Percentiles rank a stretch among this genome's conserved stretches.
Evolutionary conservation across 176 grass and related monocot genomes (phyloP).

Genomic region (Carex myosuroides): DNA sequence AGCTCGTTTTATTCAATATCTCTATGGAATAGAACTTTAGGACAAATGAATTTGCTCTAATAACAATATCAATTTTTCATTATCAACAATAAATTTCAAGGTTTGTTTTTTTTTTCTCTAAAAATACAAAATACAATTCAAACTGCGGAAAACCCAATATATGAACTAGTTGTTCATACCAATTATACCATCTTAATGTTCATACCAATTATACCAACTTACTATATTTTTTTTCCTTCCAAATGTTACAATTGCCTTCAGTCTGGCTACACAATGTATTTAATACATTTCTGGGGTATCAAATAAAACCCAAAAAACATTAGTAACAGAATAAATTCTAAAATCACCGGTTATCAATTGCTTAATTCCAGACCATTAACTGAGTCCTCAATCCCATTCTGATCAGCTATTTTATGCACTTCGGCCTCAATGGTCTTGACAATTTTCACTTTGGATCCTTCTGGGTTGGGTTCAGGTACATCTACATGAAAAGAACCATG

Average conservation of each 20-base stretch:
- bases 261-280: not conserved
- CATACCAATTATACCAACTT: not conserved
- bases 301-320: slow-evolving; percentile 22
- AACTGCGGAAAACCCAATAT: not conserved
- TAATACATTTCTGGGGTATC: not conserved
- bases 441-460: slow-evolving; percentile 41
- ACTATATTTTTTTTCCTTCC: not conserved
- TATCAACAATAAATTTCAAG: not conserved
- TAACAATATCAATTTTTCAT: not conserved
- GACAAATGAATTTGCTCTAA: not conserved
- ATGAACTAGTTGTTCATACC: not conserved
- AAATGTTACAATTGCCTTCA: not conserved
- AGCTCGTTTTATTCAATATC: not conserved
- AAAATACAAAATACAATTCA: not conserved
- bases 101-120: not conserved
- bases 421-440: slow-evolving; percentile 59
- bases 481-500: slow-evolving; percentile 60
- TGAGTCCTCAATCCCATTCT: slow-evolving; percentile 26
- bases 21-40: not conserved
- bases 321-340: not conserved
- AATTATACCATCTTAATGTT: not conserved
- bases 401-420: slow-evolving; percentile 63
- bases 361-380: slow-evolving; percentile 8
- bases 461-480: slow-evolving; percentile 58
- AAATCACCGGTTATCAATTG: not conserved